Percentiles rank a stretch among this genome's conserved stretches.
phyloP scores from a whole-genome alignment of 2,329 filamentous ascomycete genomes.

The Venturia aucupariae region DNA sequence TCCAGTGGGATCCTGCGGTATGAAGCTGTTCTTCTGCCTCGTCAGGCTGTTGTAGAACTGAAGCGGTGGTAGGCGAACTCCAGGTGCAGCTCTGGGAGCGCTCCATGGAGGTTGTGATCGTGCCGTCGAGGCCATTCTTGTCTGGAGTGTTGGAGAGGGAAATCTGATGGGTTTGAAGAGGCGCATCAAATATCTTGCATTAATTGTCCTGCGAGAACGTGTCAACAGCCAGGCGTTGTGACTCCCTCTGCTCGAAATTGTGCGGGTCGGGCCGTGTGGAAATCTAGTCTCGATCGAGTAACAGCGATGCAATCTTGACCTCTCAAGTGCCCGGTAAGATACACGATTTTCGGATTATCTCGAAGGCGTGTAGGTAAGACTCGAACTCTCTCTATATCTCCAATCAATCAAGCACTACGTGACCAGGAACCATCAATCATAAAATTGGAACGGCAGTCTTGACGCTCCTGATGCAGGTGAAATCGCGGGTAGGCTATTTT shows the following conservation, averaged over 20 bases:
- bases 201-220: background rate
- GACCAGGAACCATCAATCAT: too few relatives aligned
- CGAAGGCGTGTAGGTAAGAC: too few relatives aligned
- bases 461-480: too few relatives aligned
- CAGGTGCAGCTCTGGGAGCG: slow-evolving; percentile 22
- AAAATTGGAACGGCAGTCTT: too few relatives aligned
- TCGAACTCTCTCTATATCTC: too few relatives aligned
- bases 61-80: slow-evolving; percentile 43
- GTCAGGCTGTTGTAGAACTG: slow-evolving; percentile 76
- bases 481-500: too few relatives aligned
- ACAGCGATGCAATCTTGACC: background rate
- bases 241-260: background rate
- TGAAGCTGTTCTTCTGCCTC: slow-evolving; percentile 62
- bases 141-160: background rate
- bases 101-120: slow-evolving; percentile 32
- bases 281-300: background rate
- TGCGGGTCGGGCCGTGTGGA: background rate
- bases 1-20: slow-evolving; percentile 58
- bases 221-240: background rate
- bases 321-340: background rate
- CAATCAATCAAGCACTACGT: too few relatives aligned
- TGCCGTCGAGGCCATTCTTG: slow-evolving; percentile 13
- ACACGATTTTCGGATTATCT: too few relatives aligned
- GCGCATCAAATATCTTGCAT: background rate
- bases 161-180: background rate